Evolutionary conservation across 805 yeast genomes (phyloP), one percentile per base, ranked within the genome.

Genomic region (Candida adriatica): DNA sequence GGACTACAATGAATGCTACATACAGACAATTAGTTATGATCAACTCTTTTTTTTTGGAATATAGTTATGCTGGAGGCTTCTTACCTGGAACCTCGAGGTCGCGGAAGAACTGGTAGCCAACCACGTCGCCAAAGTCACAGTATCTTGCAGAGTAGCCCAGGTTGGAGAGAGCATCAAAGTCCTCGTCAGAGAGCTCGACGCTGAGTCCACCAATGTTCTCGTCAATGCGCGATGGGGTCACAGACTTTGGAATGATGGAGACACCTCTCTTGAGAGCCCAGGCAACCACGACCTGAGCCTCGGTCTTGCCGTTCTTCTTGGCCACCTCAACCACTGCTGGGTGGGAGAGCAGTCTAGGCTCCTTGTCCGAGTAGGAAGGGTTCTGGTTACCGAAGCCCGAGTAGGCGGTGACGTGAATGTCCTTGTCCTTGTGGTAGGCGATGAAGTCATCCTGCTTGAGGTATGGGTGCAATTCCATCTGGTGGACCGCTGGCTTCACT

Each of bases 311-410:
- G 37, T 59, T 49, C 38, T 63, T 66, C 26, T 65, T 51, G 8
- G 79, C 74, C 22, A 76, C 46, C 6, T 56, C 56, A 4, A 48
- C 37, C 13, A 77, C 50, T 4, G 53, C 51, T 16, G 56, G 60
- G 40, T 68, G 62, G 25, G 53, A 42, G 26, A 64, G 49, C 14
- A 70, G 29, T 34, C 40, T 32, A 31, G 44, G 45, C 30, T 41
- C 49, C 3, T 29, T 43, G 16, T 58, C 60, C 37, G 74, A 65
- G 37, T 73, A 55, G 11, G 74, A 42, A 10, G 81, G 78, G 8
- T 78, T 68, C 35, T 66, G 70, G 6, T 61, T 56, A 7, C 87
- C 90, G 44, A 84, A 63, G 16, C 94, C 92, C 18, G 85, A 76
- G 59, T 82, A 85, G 8, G 94, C 94, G 53, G 79, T 79, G 33